Conservation (phyloP, 345 rosid species). For the Syzygium grande region DNA sequence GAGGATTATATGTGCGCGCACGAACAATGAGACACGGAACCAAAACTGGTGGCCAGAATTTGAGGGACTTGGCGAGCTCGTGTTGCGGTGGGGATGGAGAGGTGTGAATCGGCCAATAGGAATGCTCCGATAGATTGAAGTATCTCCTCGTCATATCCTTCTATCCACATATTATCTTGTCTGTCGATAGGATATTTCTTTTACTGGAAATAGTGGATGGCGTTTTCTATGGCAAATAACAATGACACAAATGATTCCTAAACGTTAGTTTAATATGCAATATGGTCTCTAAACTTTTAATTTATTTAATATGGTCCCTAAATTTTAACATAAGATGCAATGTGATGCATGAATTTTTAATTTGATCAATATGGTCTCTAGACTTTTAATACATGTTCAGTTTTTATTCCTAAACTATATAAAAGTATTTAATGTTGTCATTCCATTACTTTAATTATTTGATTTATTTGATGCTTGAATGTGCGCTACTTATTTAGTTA, state of each 20-base stretch:
- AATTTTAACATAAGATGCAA: too few relatives aligned
- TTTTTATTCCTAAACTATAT: too few relatives aligned
- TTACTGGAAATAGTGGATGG: background rate
- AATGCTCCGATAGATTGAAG: slow-evolving; percentile 46
- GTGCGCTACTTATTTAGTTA: background rate
- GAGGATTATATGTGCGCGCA: background rate
- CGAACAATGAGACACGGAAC: background rate
- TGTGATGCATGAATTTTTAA: too few relatives aligned
- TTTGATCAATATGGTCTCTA: too few relatives aligned
- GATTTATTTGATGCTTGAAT: background rate
- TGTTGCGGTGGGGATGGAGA: slow-evolving; percentile 16
- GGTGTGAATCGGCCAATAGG: slow-evolving; percentile 42
- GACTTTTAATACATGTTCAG: too few relatives aligned
- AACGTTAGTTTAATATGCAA: too few relatives aligned
- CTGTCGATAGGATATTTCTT: background rate
- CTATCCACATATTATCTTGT: slow-evolving; percentile 51
- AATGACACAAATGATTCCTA: background rate
- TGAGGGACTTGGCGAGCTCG: background rate
- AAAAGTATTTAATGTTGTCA: too few relatives aligned
- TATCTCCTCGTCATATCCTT: slow-evolving; percentile 51
- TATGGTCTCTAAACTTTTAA: too few relatives aligned
- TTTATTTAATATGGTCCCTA: too few relatives aligned
- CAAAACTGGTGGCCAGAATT: slow-evolving; percentile 4
- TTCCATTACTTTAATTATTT: too few relatives aligned
- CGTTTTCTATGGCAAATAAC: background rate